phyloP scores from a whole-genome alignment of 352 stramenopile species.

The Globisporangium echinulatum region DNA sequence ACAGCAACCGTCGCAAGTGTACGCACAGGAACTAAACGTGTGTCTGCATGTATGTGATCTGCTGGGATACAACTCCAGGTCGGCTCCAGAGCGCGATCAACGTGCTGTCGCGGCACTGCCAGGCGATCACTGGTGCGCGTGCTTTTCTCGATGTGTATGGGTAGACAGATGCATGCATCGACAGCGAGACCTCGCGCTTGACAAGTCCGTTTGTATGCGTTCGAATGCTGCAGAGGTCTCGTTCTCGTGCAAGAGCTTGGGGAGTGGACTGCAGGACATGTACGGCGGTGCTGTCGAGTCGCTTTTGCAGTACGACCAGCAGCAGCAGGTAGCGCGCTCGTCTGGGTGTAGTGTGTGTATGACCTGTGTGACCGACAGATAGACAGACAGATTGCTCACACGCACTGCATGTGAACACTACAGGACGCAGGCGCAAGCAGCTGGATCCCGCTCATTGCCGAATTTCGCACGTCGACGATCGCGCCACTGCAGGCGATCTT shows the following conservation, averaged over 20 bases:
- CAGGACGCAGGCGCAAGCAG: constrained; percentile 6
- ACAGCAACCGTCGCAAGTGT: background rate
- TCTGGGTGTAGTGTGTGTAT: background rate
- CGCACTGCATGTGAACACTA: too few species aligned
- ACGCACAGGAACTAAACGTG: background rate
- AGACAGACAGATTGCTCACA: background rate
- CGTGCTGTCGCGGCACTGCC: constrained; percentile 43
- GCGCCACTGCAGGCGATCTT: constrained; percentile 54
- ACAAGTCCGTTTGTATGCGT: background rate
- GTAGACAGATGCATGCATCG: too few species aligned
- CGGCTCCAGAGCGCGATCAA: constrained; percentile 32
- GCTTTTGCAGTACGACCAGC: background rate
- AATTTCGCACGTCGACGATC: constrained; percentile 50
- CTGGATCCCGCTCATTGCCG: constrained; percentile 27
- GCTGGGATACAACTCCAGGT: constrained; percentile 12
- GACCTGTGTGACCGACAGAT: background rate
- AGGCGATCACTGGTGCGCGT: constrained; percentile 42
- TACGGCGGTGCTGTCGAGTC: background rate
- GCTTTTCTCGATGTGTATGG: background rate
- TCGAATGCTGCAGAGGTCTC: constrained; percentile 12
- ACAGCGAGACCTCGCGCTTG: background rate
- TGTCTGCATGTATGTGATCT: background rate
- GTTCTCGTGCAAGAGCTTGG: constrained; percentile 16
- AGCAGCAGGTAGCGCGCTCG: background rate
- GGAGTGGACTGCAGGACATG: constrained; percentile 8